A percentile compares a stretch with the other conserved stretches of the same genome.
These are phyloP conservation scores for Boletus reticulatus DNA, from an alignment of 768 basidiomycete species.

Conservation along the genomic window DNA sequence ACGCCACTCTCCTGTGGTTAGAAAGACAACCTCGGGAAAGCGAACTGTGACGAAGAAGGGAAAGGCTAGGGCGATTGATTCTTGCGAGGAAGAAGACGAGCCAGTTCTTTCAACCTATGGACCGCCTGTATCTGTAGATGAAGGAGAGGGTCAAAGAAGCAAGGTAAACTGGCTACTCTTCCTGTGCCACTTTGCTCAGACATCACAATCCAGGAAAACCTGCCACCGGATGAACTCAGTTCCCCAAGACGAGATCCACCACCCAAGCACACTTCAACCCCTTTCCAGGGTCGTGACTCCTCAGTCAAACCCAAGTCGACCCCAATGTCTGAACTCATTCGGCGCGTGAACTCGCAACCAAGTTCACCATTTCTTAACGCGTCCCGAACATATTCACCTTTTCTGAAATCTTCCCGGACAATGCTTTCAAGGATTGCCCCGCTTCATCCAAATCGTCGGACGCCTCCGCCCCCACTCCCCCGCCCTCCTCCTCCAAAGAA, in stretches of 20 bases:
- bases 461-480: slow-evolving; percentile 72
- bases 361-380: slow-evolving; percentile 46
- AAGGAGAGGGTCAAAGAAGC: slow-evolving; percentile 8
- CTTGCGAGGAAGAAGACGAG: slow-evolving; percentile 28
- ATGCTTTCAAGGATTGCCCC: slow-evolving; percentile 70
- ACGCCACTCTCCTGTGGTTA: not conserved
- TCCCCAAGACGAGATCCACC: not conserved
- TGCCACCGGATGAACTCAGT: slow-evolving; percentile 1
- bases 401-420: slow-evolving; percentile 60
- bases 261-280: slow-evolving; percentile 6
- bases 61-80: slow-evolving; percentile 26
- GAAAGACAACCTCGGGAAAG: slow-evolving; percentile 19
- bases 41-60: slow-evolving; percentile 21
- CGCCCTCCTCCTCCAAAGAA: slow-evolving; percentile 72
- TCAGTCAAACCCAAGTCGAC: slow-evolving; percentile 54
- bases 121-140: not conserved
- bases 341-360: slow-evolving; percentile 64
- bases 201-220: slow-evolving; percentile 12
- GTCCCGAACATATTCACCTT: slow-evolving; percentile 54
- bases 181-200: not conserved
- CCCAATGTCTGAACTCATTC: slow-evolving; percentile 75
- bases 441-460: slow-evolving; percentile 67
- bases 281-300: slow-evolving; percentile 27
- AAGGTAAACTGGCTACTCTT: slow-evolving; percentile 10
- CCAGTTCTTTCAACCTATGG: not conserved